Percentiles rank a stretch among this genome's conserved stretches.
Evolutionary conservation across 768 basidiomycete genomes (phyloP).

Genomic region (Kwoniella sp.): DNA sequence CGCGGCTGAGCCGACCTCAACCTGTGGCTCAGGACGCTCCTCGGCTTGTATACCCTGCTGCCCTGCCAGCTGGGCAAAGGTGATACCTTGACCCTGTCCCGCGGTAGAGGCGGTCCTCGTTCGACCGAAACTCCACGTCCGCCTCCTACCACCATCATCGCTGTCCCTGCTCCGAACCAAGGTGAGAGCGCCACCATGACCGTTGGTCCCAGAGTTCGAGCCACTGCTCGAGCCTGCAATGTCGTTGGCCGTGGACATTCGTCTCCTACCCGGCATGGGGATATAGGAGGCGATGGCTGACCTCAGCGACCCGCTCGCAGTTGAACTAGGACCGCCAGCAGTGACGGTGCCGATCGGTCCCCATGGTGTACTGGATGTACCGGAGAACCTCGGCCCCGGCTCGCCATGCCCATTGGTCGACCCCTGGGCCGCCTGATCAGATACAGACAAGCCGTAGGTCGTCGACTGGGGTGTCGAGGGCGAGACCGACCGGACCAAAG

Average conservation of each 20-base stretch:
- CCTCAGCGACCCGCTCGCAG: not conserved
- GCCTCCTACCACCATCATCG: conserved; percentile 20
- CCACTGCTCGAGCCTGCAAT: not conserved
- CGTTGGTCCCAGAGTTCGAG: not conserved
- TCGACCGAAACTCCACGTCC: conserved; percentile 30
- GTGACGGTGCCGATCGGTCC: too few species aligned
- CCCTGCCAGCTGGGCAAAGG: too few species aligned
- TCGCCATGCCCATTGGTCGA: too few species aligned
- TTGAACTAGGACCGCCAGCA: too few species aligned
- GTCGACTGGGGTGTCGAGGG: conserved; percentile 23
- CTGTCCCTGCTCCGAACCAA: conserved; percentile 25
- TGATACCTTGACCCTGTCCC: too few species aligned
- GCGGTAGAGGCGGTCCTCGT: conserved; percentile 11
- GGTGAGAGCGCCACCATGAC: conserved; percentile 6
- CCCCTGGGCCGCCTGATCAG: not conserved
- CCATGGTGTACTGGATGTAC: too few species aligned
- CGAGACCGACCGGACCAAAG: conserved; percentile 25
- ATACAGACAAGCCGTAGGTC: conserved; percentile 10
- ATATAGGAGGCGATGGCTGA: not conserved
- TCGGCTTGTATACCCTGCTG: not conserved
- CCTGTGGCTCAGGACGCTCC: not conserved
- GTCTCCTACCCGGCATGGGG: not conserved
- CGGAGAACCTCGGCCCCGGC: too few species aligned
- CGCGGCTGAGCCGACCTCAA: too few species aligned
- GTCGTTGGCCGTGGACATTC: not conserved